phyloP scores from a whole-genome alignment of 2,329 filamentous ascomycete species.

The Fonsecaea pugnacius region DNA sequence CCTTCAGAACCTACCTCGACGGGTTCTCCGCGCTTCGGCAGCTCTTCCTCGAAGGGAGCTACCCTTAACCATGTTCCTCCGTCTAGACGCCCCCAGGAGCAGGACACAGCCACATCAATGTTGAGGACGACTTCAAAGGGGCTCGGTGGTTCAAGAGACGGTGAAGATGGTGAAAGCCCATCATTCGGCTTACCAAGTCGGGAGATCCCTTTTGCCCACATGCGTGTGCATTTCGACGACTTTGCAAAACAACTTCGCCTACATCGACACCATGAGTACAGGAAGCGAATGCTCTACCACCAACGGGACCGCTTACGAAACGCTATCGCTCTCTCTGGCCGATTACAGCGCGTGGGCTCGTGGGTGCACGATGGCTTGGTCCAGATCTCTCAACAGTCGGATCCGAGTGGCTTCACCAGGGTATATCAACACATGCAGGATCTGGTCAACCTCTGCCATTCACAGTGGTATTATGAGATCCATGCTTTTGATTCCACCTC shows the following conservation, averaged over 20 bases:
- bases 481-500: conserved; percentile 42
- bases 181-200: conserved; percentile 1
- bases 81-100: conserved; percentile 4
- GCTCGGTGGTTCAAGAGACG: neutral
- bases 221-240: conserved; percentile 49
- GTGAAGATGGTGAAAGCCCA: neutral
- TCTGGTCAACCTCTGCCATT: conserved; percentile 49
- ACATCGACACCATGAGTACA: conserved; percentile 48
- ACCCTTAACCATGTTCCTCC: conserved; percentile 18
- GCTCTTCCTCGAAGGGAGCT: conserved; percentile 12
- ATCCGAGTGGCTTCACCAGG: conserved; percentile 51
- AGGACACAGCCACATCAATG: conserved; percentile 6
- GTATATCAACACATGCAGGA: conserved; percentile 52
- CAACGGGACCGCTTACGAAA: conserved; percentile 49
- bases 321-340: conserved; percentile 50
- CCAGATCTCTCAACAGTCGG: conserved; percentile 51
- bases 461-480: conserved; percentile 42
- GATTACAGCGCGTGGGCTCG: conserved; percentile 48
- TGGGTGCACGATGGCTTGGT: conserved; percentile 51
- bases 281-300: conserved; percentile 47
- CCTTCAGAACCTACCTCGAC: conserved; percentile 28
- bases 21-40: conserved; percentile 19
- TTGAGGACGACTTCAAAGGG: conserved; percentile 9
- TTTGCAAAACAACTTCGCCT: conserved; percentile 50
- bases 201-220: conserved; percentile 34